These are phyloP conservation scores for Ophiostoma australiae DNA, from an alignment of 2,329 filamentous ascomycete genomes.

Conservation along the genomic window DNA sequence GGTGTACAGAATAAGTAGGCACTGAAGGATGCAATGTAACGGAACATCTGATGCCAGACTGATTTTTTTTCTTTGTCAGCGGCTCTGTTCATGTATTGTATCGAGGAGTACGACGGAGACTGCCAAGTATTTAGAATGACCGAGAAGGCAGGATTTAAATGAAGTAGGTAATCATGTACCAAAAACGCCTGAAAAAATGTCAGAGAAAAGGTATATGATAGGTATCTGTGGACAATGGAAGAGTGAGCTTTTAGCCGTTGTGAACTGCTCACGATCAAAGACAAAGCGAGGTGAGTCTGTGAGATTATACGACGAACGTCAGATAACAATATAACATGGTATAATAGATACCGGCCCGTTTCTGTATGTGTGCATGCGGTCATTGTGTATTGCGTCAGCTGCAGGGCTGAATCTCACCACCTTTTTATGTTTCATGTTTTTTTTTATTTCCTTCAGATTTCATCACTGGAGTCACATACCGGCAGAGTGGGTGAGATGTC, in stretches of 20 bases:
- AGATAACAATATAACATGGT: no score
- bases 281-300: neutral
- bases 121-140: neutral
- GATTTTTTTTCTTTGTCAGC: neutral
- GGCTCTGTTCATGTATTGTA: neutral
- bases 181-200: no score
- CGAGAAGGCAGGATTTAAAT: no score
- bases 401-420: neutral
- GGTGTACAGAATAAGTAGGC: neutral
- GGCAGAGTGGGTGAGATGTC: neutral
- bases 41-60: neutral
- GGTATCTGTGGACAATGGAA: neutral
- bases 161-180: neutral
- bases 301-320: neutral
- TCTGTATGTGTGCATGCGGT: neutral
- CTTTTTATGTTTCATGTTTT: neutral
- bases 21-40: neutral
- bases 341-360: neutral
- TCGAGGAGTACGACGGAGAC: neutral
- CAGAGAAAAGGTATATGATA: neutral
- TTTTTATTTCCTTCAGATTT: neutral
- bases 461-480: neutral
- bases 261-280: neutral
- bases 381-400: neutral
- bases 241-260: neutral